Conservation (phyloP, 2,329 filamentous ascomycete genomes). For the Colletotrichum liriopes region DNA sequence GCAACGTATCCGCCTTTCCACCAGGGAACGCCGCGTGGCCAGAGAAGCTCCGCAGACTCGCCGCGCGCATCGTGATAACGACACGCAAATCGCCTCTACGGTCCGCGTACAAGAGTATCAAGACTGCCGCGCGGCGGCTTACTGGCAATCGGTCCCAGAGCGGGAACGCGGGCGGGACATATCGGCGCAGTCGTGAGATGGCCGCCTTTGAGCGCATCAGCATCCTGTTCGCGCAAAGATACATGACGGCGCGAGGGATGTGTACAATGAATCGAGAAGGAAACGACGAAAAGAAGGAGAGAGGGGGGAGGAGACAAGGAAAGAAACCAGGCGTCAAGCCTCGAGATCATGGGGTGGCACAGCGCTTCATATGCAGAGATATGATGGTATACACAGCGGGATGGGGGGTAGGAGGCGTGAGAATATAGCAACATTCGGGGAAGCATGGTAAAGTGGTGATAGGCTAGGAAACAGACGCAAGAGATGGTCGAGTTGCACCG, state of each 20-base stretch:
- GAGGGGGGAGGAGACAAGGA: constrained; percentile 1
- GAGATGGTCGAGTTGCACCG: constrained; percentile 1
- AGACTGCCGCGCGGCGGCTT: constrained; percentile 84
- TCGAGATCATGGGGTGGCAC: constrained; percentile 5
- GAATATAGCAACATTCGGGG: constrained; percentile 17
- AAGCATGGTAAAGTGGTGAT: constrained; percentile 13
- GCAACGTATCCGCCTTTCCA: constrained; percentile 75
- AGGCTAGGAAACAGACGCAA: constrained; percentile 7
- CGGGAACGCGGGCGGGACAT: constrained; percentile 73
- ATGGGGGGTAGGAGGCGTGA: constrained; percentile 15
- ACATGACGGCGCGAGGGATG: constrained; percentile 41
- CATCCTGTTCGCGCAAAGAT: constrained; percentile 42
- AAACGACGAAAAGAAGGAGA: neutral
- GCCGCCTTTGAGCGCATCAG: constrained; percentile 62
- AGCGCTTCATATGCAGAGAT: neutral
- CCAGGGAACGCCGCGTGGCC: constrained; percentile 91
- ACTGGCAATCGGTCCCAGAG: constrained; percentile 74
- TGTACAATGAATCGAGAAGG: constrained; percentile 29
- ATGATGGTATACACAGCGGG: neutral
- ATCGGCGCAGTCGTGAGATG: constrained; percentile 73
- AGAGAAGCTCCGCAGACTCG: constrained; percentile 77
- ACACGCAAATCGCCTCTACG: constrained; percentile 82
- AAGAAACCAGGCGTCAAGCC: constrained; percentile 5
- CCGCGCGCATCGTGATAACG: constrained; percentile 78
- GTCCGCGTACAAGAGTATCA: constrained; percentile 91